Conservation (phyloP, 148 eudicot genomes). For the Cornus florida region DNA sequence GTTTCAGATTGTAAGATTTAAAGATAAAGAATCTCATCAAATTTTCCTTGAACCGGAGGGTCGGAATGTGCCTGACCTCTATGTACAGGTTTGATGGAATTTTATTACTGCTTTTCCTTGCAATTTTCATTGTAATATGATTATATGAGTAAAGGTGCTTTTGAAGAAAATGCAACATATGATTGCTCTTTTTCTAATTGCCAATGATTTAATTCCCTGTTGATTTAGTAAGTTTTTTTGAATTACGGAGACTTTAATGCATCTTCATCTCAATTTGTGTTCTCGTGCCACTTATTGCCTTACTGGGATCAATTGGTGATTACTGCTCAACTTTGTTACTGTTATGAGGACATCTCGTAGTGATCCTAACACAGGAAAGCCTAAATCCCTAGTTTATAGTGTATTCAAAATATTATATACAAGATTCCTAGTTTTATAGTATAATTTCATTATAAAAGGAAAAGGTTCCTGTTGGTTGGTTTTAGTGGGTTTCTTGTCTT, state of each 20-base stretch:
- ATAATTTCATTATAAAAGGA: too few species aligned
- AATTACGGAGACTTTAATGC: neutral
- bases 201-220: neutral
- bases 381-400: too few species aligned
- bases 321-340: slow-evolving; percentile 4
- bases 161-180: neutral
- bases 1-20: slow-evolving; percentile 87
- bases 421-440: too few species aligned
- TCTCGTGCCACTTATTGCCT: neutral
- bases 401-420: too few species aligned
- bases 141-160: slow-evolving; percentile 1
- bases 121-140: neutral
- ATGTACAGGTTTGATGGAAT: slow-evolving; percentile 75
- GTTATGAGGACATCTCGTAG: too few species aligned
- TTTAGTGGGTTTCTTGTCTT: too few species aligned
- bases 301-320: slow-evolving; percentile 1
- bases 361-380: too few species aligned
- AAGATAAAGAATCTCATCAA: slow-evolving; percentile 98
- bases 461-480: too few species aligned
- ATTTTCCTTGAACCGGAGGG: slow-evolving; percentile 99
- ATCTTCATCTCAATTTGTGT: neutral
- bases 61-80: slow-evolving; percentile 91
- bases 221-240: neutral
- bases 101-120: slow-evolving; percentile 7
- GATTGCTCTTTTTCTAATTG: neutral